These are phyloP conservation scores for Blastobotrys parvus DNA, from an alignment of 805 yeast genomes.

Conservation along the genomic window DNA sequence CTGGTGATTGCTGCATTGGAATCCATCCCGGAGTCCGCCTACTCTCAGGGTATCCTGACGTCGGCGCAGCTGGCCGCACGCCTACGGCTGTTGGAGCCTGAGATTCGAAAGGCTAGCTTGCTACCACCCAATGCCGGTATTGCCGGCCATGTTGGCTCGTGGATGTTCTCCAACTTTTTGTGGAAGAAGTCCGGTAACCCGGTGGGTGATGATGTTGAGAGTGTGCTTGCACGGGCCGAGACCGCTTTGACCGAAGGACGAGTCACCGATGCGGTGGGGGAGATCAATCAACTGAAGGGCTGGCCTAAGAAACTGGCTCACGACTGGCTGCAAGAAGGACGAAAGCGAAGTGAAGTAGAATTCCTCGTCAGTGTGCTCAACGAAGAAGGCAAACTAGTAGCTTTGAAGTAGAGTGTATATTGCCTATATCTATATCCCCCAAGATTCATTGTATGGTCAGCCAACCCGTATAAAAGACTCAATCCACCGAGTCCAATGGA, in stretches of 20 bases:
- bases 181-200: conserved; percentile 75
- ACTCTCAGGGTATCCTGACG: conserved; percentile 56
- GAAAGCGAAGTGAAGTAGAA: conserved; percentile 84
- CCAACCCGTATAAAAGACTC: no score
- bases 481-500: no score
- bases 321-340: conserved; percentile 86
- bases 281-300: conserved; percentile 80
- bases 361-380: conserved; percentile 47
- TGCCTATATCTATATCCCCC: no score
- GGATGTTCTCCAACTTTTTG: conserved; percentile 64
- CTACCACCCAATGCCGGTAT: conserved; percentile 95
- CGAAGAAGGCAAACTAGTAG: conserved; percentile 3
- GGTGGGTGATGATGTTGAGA: conserved; percentile 76
- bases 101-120: conserved; percentile 79
- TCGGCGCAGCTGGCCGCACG: conserved; percentile 70
- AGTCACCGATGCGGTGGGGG: conserved; percentile 85
- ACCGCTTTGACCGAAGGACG: conserved; percentile 65
- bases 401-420: not conserved
- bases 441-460: no score
- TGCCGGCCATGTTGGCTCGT: conserved; percentile 81
- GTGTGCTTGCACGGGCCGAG: conserved; percentile 79
- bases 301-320: conserved; percentile 86
- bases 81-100: conserved; percentile 74
- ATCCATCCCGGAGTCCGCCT: conserved; percentile 38
- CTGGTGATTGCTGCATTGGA: conserved; percentile 42